These are phyloP conservation scores for Xerocomellus amylosporus DNA, from an alignment of 768 basidiomycete genomes.

Conservation along the genomic window DNA sequence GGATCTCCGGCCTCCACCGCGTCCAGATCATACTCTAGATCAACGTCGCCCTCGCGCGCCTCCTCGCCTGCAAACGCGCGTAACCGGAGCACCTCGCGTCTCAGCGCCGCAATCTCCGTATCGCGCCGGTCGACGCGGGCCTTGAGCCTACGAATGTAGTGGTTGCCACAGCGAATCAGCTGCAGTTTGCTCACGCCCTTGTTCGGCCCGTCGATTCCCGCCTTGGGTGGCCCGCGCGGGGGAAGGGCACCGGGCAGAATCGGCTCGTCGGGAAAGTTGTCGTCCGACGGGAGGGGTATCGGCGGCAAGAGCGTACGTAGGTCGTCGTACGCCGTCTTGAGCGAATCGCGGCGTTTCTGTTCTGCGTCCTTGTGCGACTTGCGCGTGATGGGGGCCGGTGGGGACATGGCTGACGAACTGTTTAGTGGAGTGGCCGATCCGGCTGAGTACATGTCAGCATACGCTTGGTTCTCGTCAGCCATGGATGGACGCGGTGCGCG, in stretches of 20 bases:
- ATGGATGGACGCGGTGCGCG: constrained; percentile 12
- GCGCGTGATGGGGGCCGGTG: constrained; percentile 53
- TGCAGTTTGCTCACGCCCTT: constrained; percentile 93
- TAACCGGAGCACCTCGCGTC: constrained; percentile 64
- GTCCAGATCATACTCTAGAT: constrained; percentile 32
- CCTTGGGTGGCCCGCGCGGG: constrained; percentile 84
- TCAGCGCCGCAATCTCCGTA: constrained; percentile 65
- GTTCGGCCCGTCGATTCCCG: constrained; percentile 88
- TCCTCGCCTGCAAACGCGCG: constrained; percentile 36
- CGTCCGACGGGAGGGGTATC: constrained; percentile 78
- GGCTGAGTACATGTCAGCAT: constrained; percentile 25
- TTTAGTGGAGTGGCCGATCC: constrained; percentile 32
- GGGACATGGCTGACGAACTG: constrained; percentile 29
- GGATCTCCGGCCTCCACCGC: constrained; percentile 23
- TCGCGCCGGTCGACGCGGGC: constrained; percentile 77
- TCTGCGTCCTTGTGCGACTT: constrained; percentile 95
- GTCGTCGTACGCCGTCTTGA: constrained; percentile 92
- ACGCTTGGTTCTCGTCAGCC: neutral
- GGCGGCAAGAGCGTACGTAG: constrained; percentile 81
- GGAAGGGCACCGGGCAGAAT: constrained; percentile 85
- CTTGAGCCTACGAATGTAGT: constrained; percentile 76
- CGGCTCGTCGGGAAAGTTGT: constrained; percentile 67
- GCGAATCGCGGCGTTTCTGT: constrained; percentile 93
- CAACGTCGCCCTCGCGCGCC: constrained; percentile 21
- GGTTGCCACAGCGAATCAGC: constrained; percentile 86